A percentile compares a stretch with the other conserved stretches of the same genome.
Evolutionary conservation across 2,329 filamentous ascomycete genomes (phyloP).

Genomic region (Monilinia laxa): DNA sequence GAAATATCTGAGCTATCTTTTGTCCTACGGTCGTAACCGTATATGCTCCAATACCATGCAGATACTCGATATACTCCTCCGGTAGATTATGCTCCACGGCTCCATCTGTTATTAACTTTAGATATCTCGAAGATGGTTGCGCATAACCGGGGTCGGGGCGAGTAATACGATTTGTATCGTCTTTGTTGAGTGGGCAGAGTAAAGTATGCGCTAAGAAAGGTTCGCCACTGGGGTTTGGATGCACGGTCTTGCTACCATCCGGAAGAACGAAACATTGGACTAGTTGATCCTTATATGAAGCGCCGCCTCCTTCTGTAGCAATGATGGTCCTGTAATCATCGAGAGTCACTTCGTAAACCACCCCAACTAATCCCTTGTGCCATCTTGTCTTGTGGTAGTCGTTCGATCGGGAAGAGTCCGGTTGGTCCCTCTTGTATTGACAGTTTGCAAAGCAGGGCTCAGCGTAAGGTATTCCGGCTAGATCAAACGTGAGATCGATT

Average conservation of each 20-base stretch:
- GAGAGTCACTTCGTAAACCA: constrained; percentile 90
- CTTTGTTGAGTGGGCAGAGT: constrained; percentile 52
- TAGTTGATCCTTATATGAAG: constrained; percentile 79
- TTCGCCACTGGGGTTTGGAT: constrained; percentile 59
- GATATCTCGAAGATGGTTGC: constrained; percentile 80
- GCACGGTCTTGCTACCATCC: constrained; percentile 55
- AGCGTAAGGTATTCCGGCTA: constrained; percentile 79
- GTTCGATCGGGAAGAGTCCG: constrained; percentile 32
- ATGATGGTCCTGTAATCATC: constrained; percentile 84
- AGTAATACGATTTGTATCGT: constrained; percentile 23
- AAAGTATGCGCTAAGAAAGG: constrained; percentile 85
- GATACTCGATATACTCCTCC: constrained; percentile 70
- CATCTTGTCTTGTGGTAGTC: constrained; percentile 59
- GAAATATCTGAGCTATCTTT: constrained; percentile 60
- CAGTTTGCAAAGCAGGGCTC: constrained; percentile 95
- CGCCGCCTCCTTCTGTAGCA: constrained; percentile 83
- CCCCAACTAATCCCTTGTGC: constrained; percentile 82
- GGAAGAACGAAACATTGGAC: constrained; percentile 75
- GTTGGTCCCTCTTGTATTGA: constrained; percentile 47
- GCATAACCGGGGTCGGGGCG: constrained; percentile 71
- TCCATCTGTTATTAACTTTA: constrained; percentile 76
- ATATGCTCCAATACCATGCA: constrained; percentile 69
- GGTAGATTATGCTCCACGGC: constrained; percentile 80
- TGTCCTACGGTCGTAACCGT: constrained; percentile 67
- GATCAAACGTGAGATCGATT: constrained; percentile 77